Evolutionary conservation across 768 basidiomycete genomes (phyloP).

Genomic region (Podaxis carcinomalis): DNA sequence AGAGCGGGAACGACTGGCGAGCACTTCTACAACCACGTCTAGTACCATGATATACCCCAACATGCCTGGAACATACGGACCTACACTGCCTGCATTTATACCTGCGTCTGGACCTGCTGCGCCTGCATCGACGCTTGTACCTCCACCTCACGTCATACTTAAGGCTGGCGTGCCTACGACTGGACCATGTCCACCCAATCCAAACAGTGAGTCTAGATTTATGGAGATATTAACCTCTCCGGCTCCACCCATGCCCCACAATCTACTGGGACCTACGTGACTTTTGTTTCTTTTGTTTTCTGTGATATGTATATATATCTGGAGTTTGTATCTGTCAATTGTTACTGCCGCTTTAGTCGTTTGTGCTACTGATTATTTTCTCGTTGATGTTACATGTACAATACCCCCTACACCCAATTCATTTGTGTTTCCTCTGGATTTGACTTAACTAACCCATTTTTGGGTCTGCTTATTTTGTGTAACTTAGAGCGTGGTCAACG

Average conservation of each 20-base stretch:
- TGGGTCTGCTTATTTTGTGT: neutral
- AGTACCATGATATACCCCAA: neutral
- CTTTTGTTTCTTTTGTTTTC: neutral
- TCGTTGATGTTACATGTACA: neutral
- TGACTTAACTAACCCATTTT: too few species aligned
- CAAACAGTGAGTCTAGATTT: conserved; percentile 7
- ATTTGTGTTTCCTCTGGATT: too few species aligned
- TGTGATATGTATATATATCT: neutral
- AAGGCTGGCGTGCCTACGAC: neutral
- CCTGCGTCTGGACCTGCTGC: neutral
- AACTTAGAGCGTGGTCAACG: neutral
- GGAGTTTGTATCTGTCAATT: neutral
- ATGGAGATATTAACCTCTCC: conserved; percentile 10
- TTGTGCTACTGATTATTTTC: neutral
- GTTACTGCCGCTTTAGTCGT: neutral
- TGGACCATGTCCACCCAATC: conserved; percentile 1
- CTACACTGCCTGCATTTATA: neutral
- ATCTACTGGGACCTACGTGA: neutral
- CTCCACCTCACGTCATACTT: neutral
- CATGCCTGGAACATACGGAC: neutral
- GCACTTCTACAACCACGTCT: neutral
- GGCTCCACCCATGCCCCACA: neutral
- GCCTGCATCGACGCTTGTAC: neutral
- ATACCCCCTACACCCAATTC: neutral
- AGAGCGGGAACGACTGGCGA: conserved; percentile 1